These are phyloP conservation scores for Begonia loranthoides DNA, from an alignment of 306 rosid species.

Conservation along the genomic window DNA sequence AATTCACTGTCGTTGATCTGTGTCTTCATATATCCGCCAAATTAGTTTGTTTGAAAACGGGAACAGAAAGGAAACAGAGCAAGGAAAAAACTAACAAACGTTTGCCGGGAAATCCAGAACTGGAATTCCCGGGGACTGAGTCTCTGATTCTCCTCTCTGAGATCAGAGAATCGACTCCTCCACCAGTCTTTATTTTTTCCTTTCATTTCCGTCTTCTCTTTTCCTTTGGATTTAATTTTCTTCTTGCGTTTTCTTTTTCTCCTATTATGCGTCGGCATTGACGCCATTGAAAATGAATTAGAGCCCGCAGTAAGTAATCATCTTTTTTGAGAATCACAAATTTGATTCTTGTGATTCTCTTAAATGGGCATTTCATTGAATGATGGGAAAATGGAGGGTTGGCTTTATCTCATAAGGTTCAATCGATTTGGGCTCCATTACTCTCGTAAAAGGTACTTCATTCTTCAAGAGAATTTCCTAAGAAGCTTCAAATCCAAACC, in stretches of 20 bases:
- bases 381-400: conserved; percentile 67
- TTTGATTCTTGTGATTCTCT: not conserved
- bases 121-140: conserved; percentile 21
- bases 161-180: conserved; percentile 41
- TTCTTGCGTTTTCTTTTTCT: not conserved
- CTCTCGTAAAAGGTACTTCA: conserved; percentile 52
- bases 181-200: not conserved
- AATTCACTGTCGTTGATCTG: not conserved
- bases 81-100: conserved; percentile 4
- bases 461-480: conserved; percentile 49
- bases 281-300: not conserved
- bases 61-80: conserved; percentile 14
- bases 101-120: conserved; percentile 12
- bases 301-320: not conserved
- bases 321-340: conserved; percentile 6
- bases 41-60: conserved; percentile 28
- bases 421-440: conserved; percentile 47
- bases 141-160: conserved; percentile 64
- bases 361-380: conserved; percentile 26
- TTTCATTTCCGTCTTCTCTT: not conserved
- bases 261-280: conserved; percentile 2
- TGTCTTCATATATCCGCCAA: conserved; percentile 17
- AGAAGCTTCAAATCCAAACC: conserved; percentile 52
- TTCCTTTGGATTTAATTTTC: not conserved
- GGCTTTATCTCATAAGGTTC: conserved; percentile 57